These are phyloP conservation scores for Cupressus sempervirens DNA, from an alignment of 75 land plant species.

Conservation along the genomic window DNA sequence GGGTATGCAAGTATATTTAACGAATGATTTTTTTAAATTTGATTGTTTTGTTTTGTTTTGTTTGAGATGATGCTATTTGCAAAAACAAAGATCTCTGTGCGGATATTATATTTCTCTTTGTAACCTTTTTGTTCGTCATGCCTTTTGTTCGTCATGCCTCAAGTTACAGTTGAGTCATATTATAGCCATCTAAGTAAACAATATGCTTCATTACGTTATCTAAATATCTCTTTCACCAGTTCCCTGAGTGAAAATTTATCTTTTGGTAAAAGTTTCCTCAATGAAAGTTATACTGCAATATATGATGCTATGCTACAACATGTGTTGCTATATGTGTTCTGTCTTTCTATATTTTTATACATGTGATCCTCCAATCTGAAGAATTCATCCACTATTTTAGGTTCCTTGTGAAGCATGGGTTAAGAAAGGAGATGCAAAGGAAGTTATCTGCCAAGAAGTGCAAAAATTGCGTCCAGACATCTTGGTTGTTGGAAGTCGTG, in stretches of 20 bases:
- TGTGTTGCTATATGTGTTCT: not conserved
- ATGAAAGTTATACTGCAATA: not conserved
- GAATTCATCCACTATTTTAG: conserved; percentile 12
- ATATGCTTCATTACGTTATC: not conserved
- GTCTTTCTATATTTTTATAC: not conserved
- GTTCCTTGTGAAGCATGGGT: conserved; percentile 42
- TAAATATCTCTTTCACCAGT: not conserved
- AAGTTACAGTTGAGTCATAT: not conserved
- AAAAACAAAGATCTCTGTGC: not conserved
- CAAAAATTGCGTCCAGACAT: conserved; percentile 32
- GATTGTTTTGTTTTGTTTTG: too few relatives aligned
- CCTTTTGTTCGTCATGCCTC: not conserved
- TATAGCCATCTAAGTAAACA: not conserved
- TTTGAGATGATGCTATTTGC: not conserved
- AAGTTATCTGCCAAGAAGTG: conserved; percentile 36
- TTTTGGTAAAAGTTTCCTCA: not conserved
- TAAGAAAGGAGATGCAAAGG: conserved; percentile 43
- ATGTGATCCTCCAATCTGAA: not conserved
- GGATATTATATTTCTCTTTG: not conserved
- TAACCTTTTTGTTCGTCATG: too few relatives aligned
- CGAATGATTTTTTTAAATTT: not conserved
- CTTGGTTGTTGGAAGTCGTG: conserved; percentile 38
- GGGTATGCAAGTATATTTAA: conserved; percentile 16
- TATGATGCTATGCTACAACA: not conserved
- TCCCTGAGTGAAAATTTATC: not conserved